Evolutionary conservation across 805 yeast species (phyloP).

Genomic region (Teunomyces atbi): DNA sequence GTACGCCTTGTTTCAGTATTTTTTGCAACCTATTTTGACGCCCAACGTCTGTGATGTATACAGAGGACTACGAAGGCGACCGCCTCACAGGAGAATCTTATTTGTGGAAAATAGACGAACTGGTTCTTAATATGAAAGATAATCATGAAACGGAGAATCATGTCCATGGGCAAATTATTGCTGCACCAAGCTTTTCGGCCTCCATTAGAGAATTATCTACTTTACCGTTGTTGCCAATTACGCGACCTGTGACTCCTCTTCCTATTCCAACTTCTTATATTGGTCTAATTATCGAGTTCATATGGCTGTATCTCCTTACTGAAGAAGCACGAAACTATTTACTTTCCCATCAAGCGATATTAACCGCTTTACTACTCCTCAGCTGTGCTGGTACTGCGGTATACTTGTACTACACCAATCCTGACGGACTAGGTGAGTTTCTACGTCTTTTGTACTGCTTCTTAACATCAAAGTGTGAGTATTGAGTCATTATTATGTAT

Average conservation of each 20-base stretch:
- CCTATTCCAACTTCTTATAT: conserved; percentile 19
- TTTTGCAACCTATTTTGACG: conserved; percentile 1
- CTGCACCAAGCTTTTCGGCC: background rate
- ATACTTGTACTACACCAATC: background rate
- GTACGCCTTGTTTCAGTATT: background rate
- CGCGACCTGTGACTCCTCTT: conserved; percentile 36
- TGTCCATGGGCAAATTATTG: background rate
- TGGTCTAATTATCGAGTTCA: background rate
- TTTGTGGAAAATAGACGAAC: background rate
- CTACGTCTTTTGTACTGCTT: conserved; percentile 1
- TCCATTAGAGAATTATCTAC: background rate
- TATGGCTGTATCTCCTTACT: background rate
- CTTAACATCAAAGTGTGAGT: background rate
- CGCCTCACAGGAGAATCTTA: background rate
- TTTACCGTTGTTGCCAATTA: background rate
- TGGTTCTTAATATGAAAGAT: background rate
- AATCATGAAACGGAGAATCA: background rate
- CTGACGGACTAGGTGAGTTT: conserved; percentile 7
- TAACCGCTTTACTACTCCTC: background rate
- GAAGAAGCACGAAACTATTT: background rate
- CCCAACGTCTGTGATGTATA: background rate
- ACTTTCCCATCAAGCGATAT: background rate
- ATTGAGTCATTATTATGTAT: background rate
- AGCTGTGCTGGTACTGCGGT: background rate
- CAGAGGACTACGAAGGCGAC: background rate